Evolutionary conservation across 331 rosid species (phyloP).

Genomic region (Cucumis variabilis): DNA sequence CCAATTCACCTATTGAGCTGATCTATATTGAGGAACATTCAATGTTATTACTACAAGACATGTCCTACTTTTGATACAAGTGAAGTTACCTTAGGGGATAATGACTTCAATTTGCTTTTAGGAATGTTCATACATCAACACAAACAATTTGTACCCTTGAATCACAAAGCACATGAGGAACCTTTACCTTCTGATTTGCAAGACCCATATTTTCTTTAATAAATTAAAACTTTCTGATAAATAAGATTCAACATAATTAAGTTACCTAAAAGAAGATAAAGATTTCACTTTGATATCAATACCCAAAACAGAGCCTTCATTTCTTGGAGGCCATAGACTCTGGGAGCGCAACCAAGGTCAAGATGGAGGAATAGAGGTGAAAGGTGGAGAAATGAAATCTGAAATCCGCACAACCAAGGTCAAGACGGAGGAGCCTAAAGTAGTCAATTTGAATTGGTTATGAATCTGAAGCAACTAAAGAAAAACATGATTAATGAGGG

Average conservation of each 20-base stretch:
- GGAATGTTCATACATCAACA: constrained; percentile 82
- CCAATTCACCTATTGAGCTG: neutral
- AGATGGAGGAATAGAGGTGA: neutral
- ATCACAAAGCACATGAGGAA: too few species aligned
- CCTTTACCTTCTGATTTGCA: too few species aligned
- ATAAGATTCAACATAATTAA: too few species aligned
- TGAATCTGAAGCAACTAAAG: constrained; percentile 78
- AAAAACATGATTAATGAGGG: neutral
- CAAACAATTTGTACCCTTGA: too few species aligned
- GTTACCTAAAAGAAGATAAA: too few species aligned
- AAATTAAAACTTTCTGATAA: too few species aligned
- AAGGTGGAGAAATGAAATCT: constrained; percentile 37
- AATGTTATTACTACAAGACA: neutral
- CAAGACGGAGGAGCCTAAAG: too few species aligned
- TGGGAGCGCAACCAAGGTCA: constrained; percentile 72
- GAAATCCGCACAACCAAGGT: constrained; percentile 99
- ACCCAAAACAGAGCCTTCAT: constrained; percentile 76
- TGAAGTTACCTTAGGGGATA: constrained; percentile 68
- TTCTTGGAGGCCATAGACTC: constrained; percentile 72
- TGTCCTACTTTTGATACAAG: neutral
- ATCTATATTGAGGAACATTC: neutral
- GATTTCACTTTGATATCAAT: too few species aligned
- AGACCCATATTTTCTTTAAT: too few species aligned
- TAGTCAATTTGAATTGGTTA: constrained; percentile 70
- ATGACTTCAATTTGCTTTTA: constrained; percentile 45